A percentile compares a stretch with the other conserved stretches of the same genome.
These are phyloP conservation scores for Cladophialophora chaetospira DNA, from an alignment of 2,329 filamentous ascomycete species.

Conservation along the genomic window DNA sequence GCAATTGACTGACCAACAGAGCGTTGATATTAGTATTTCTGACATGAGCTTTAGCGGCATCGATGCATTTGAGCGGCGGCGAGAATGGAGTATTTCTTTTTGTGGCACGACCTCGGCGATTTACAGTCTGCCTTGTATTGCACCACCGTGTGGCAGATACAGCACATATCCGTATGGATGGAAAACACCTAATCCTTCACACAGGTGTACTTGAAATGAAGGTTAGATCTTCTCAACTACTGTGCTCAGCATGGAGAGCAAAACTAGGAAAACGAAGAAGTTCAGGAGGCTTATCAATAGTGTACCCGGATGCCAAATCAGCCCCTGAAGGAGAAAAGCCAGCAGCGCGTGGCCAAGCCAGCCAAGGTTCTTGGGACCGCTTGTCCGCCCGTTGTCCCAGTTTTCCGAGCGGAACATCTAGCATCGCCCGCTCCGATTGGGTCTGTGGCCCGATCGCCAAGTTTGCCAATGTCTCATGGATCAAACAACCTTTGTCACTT, in stretches of 20 bases:
- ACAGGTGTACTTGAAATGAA: too few species aligned
- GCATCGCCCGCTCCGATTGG: not conserved
- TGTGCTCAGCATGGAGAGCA: too few species aligned
- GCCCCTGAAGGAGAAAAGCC: not conserved
- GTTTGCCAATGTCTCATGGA: conserved; percentile 4
- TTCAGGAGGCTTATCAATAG: too few species aligned
- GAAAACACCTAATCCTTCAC: too few species aligned
- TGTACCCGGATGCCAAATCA: too few species aligned
- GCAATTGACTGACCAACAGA: not conserved
- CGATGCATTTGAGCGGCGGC: conserved; percentile 22
- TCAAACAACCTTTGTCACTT: not conserved
- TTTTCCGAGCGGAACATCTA: conserved; percentile 3
- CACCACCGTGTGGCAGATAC: too few species aligned
- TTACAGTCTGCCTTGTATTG: too few species aligned
- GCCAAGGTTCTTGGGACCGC: not conserved
- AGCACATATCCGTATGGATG: too few species aligned
- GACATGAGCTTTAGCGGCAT: not conserved
- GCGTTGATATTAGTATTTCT: not conserved
- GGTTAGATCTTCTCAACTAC: too few species aligned
- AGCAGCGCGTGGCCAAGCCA: conserved; percentile 3
- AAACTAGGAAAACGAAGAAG: too few species aligned
- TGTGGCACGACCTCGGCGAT: too few species aligned
- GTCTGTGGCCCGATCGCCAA: not conserved
- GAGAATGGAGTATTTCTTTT: conserved; percentile 14
- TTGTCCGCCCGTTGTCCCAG: conserved; percentile 10